Evolutionary conservation across 208 protist species (phyloP).

Genomic region (Crithidia expoeki): DNA sequence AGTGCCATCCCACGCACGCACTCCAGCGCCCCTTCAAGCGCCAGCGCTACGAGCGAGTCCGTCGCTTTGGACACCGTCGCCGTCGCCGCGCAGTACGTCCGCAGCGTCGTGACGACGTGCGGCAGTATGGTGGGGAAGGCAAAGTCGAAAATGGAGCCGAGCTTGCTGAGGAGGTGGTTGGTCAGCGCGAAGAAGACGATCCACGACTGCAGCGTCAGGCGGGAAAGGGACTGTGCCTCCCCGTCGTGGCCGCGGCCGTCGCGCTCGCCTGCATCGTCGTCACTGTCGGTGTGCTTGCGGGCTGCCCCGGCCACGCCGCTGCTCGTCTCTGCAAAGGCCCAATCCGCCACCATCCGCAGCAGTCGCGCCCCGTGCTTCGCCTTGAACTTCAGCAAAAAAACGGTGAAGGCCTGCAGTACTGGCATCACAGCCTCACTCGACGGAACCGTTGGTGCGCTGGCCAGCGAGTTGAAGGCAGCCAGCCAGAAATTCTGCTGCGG

Average conservation of each 20-base stretch:
- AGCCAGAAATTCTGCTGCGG: slow-evolving; percentile 84
- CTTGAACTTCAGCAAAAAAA: slow-evolving; percentile 91
- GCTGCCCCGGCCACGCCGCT: slow-evolving; percentile 19
- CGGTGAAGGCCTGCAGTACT: slow-evolving; percentile 77
- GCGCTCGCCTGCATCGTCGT: slow-evolving; percentile 24
- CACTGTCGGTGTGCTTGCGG: slow-evolving; percentile 7
- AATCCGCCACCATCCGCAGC: slow-evolving; percentile 68
- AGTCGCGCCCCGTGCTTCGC: slow-evolving; percentile 72
- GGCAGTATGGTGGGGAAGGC: slow-evolving; percentile 65
- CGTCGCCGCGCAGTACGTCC: slow-evolving; percentile 56
- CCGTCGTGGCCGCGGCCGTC: slow-evolving; percentile 31
- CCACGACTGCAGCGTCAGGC: slow-evolving; percentile 70
- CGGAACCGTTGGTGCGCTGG: slow-evolving; percentile 56
- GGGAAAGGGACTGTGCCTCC: slow-evolving; percentile 38
- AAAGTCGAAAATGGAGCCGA: slow-evolving; percentile 85
- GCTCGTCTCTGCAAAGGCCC: slow-evolving; percentile 73
- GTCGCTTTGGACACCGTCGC: slow-evolving; percentile 31
- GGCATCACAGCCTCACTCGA: slow-evolving; percentile 69
- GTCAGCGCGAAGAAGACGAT: slow-evolving; percentile 81
- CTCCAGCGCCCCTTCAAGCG: slow-evolving; percentile 75
- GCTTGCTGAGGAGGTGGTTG: slow-evolving; percentile 76
- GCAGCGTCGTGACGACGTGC: slow-evolving; percentile 67
- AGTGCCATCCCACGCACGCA: slow-evolving; percentile 68
- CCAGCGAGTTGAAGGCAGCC: slow-evolving; percentile 74
- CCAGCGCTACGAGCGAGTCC: slow-evolving; percentile 60